These are phyloP conservation scores for Triangularia verruculosa DNA, from an alignment of 2,329 filamentous ascomycete species.

Conservation along the genomic window DNA sequence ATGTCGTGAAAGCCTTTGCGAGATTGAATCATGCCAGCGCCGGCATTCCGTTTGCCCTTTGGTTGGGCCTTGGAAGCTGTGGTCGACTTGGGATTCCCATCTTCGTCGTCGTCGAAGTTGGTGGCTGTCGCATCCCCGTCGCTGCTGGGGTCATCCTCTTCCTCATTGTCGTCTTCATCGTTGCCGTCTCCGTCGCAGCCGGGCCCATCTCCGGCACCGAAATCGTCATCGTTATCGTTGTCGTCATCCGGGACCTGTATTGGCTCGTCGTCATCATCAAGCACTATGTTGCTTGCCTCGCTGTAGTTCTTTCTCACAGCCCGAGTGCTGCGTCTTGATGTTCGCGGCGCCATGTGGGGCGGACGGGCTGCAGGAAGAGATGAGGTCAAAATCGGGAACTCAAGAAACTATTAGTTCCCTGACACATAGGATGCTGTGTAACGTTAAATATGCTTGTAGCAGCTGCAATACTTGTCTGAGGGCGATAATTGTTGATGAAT, in stretches of 20 bases:
- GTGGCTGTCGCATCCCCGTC: conserved; percentile 13
- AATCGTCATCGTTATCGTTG: conserved; percentile 23
- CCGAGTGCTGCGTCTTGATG: conserved; percentile 10
- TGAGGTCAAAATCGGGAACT: background rate
- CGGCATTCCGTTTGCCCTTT: conserved; percentile 21
- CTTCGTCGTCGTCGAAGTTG: conserved; percentile 5
- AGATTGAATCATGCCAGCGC: conserved; percentile 27
- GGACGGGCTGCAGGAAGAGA: background rate
- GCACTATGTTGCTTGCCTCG: conserved; percentile 18
- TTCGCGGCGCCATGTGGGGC: conserved; percentile 19
- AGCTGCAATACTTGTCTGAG: background rate
- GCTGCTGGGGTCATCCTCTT: conserved; percentile 14
- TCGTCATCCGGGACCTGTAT: conserved; percentile 14
- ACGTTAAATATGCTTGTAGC: background rate
- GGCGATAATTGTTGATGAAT: background rate
- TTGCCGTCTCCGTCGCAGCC: conserved; percentile 21
- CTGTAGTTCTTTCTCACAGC: conserved; percentile 25
- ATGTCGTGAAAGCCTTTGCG: conserved; percentile 34
- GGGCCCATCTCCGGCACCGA: conserved; percentile 19
- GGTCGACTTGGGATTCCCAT: background rate
- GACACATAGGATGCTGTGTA: background rate
- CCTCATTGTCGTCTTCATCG: conserved; percentile 20
- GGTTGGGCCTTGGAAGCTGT: conserved; percentile 9
- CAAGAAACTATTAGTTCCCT: background rate
- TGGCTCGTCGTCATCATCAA: conserved; percentile 25